Percentiles rank a stretch among this genome's conserved stretches.
Conservation (phyloP, 164 flowering plant genomes). For the grape (Vitis vinifera) region DNA sequence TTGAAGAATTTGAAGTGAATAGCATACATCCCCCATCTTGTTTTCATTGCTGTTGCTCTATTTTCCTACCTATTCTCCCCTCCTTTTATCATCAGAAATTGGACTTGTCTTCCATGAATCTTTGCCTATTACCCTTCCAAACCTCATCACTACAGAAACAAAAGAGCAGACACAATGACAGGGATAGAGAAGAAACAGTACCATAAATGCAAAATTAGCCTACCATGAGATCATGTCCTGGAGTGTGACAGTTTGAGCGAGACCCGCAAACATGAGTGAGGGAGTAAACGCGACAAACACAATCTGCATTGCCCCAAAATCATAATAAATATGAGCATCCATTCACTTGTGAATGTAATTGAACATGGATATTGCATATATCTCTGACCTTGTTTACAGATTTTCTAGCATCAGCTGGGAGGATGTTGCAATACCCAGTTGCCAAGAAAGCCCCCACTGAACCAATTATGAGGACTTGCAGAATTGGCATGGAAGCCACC, state of each 20-base stretch:
- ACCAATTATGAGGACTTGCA: slow-evolving; percentile 75
- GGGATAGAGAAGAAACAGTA: neutral
- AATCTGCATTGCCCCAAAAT: slow-evolving; percentile 45
- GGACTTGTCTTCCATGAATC: no score
- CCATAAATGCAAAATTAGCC: neutral
- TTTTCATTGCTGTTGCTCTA: no score
- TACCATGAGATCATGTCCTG: slow-evolving; percentile 91
- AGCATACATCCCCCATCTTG: no score
- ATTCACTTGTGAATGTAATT: no score
- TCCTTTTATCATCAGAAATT: no score
- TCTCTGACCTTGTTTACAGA: slow-evolving; percentile 67
- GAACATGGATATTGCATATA: neutral
- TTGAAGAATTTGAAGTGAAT: no score
- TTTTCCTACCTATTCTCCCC: no score
- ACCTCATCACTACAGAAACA: neutral
- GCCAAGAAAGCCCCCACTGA: slow-evolving; percentile 75
- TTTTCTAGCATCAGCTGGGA: slow-evolving; percentile 58
- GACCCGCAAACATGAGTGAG: slow-evolving; percentile 69
- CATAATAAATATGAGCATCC: no score
- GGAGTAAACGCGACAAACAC: slow-evolving; percentile 88
- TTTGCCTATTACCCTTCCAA: no score
- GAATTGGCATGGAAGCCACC: slow-evolving; percentile 75
- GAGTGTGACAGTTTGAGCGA: slow-evolving; percentile 75
- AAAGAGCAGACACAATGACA: neutral
- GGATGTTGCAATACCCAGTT: slow-evolving; percentile 54